Evolutionary conservation across 2,329 filamentous ascomycete genomes (phyloP).

Genomic region (Neodidymelliopsis sp.): DNA sequence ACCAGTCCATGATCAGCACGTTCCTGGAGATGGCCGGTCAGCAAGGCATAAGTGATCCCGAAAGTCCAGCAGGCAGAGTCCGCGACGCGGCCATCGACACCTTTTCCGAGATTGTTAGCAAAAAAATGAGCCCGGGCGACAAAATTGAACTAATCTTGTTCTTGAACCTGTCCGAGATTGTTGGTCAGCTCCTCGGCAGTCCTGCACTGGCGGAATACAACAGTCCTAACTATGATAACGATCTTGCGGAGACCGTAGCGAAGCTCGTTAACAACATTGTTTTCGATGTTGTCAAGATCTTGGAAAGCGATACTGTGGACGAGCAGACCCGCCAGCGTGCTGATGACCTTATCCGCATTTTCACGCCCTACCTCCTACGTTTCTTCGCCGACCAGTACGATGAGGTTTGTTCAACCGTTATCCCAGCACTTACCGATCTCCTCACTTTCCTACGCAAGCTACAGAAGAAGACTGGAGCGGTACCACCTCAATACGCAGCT

Average conservation of each 20-base stretch:
- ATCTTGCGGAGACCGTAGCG: conserved; percentile 92
- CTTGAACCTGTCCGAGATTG: conserved; percentile 84
- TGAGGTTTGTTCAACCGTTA: conserved; percentile 95
- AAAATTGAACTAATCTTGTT: conserved; percentile 95
- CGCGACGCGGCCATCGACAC: conserved; percentile 92
- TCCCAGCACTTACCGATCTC: conserved; percentile 90
- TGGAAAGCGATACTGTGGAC: conserved; percentile 73
- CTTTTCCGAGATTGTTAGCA: conserved; percentile 93
- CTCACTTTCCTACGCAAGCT: conserved; percentile 89
- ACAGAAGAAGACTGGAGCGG: conserved; percentile 65
- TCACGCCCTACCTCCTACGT: conserved; percentile 84
- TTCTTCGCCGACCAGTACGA: conserved; percentile 99
- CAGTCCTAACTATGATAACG: conserved; percentile 89
- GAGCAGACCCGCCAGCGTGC: conserved; percentile 75
- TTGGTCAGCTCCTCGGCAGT: conserved; percentile 84
- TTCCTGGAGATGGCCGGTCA: conserved; percentile 87
- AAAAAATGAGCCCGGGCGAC: conserved; percentile 95
- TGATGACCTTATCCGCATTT: conserved; percentile 81
- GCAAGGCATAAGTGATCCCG: conserved; percentile 65
- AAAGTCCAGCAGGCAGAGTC: conserved; percentile 72
- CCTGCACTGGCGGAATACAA: conserved; percentile 79
- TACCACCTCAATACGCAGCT: conserved; percentile 77
- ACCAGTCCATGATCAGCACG: conserved; percentile 77
- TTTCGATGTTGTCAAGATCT: conserved; percentile 83
- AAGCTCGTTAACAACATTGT: conserved; percentile 93